Percentiles rank a stretch among this genome's conserved stretches.
Conservation (phyloP, 768 basidiomycete species). For the Macrolepiota fuliginosa region DNA sequence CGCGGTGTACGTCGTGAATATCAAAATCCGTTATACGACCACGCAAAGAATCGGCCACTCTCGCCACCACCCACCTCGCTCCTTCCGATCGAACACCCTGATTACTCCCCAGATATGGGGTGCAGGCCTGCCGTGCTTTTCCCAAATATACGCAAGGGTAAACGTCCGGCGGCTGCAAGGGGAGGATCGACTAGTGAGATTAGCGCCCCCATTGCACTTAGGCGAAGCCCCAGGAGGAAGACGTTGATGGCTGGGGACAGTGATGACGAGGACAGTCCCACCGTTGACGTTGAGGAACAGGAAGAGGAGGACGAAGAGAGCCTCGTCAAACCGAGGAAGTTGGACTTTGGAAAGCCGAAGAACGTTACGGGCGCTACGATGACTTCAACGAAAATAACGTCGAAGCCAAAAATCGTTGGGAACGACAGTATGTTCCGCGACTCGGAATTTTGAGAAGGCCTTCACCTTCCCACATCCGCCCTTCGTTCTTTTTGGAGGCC, state of each 20-base stretch:
- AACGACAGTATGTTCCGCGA: background rate
- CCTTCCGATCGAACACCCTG: conserved; percentile 61
- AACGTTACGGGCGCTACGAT: background rate
- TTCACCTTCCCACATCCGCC: too few species aligned
- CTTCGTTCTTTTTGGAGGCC: background rate
- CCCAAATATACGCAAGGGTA: conserved; percentile 26
- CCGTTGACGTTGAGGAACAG: conserved; percentile 3
- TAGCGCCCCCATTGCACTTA: background rate
- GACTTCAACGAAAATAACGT: background rate
- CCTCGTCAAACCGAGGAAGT: conserved; percentile 9
- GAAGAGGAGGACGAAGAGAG: conserved; percentile 8
- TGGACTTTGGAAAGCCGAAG: conserved; percentile 15
- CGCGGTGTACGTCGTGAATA: conserved; percentile 64
- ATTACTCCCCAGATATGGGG: conserved; percentile 56
- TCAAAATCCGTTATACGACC: conserved; percentile 62
- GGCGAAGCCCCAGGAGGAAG: conserved; percentile 12
- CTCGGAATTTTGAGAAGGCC: too few species aligned
- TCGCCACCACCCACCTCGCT: conserved; percentile 46
- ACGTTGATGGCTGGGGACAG: background rate
- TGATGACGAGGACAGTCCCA: conserved; percentile 10
- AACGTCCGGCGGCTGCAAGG: conserved; percentile 1
- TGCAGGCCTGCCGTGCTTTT: conserved; percentile 62
- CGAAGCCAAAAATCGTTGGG: background rate
- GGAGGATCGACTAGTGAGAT: background rate
- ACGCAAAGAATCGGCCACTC: conserved; percentile 35